Evolutionary conservation across 2,329 filamentous ascomycete species (phyloP).

Genomic region (Colletotrichum agaves): DNA sequence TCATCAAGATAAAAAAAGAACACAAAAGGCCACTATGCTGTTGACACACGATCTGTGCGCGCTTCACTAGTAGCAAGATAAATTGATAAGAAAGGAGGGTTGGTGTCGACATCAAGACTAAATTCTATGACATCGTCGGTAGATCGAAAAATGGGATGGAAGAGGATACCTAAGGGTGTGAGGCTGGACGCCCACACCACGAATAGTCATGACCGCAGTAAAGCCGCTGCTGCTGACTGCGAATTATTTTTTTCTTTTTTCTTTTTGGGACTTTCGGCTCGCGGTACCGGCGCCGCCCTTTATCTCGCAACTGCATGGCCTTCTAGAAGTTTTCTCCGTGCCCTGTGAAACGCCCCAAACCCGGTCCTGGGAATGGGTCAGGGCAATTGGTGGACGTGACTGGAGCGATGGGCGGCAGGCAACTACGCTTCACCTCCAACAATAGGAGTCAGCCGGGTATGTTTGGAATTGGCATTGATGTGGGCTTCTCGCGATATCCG

Average conservation of each 20-base stretch:
- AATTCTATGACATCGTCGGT: conserved; percentile 23
- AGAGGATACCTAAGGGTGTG: conserved; percentile 17
- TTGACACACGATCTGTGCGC: conserved; percentile 22
- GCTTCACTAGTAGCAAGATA: background rate
- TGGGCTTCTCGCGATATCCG: background rate
- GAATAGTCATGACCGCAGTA: conserved; percentile 16
- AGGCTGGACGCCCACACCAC: background rate
- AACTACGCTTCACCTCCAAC: conserved; percentile 13
- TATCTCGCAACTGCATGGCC: conserved; percentile 21
- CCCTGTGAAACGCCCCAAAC: conserved; percentile 20
- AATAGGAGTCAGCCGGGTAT: conserved; percentile 17
- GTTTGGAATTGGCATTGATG: conserved; percentile 21
- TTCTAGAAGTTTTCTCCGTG: conserved; percentile 36
- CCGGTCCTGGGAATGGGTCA: conserved; percentile 15
- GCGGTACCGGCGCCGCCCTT: conserved; percentile 14
- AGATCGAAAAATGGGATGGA: conserved; percentile 21
- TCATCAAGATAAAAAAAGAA: background rate
- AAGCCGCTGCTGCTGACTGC: conserved; percentile 2
- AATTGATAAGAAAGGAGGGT: conserved; percentile 2
- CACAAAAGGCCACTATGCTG: background rate
- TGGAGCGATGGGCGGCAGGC: conserved; percentile 15
- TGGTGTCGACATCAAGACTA: conserved; percentile 23
- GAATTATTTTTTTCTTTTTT: background rate
- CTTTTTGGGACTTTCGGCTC: conserved; percentile 20
- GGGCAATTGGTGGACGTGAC: background rate